Evolutionary conservation across 805 yeast species (phyloP), one percentile per base, ranked within the genome.

Genomic region (Candida ascalaphidarum): DNA sequence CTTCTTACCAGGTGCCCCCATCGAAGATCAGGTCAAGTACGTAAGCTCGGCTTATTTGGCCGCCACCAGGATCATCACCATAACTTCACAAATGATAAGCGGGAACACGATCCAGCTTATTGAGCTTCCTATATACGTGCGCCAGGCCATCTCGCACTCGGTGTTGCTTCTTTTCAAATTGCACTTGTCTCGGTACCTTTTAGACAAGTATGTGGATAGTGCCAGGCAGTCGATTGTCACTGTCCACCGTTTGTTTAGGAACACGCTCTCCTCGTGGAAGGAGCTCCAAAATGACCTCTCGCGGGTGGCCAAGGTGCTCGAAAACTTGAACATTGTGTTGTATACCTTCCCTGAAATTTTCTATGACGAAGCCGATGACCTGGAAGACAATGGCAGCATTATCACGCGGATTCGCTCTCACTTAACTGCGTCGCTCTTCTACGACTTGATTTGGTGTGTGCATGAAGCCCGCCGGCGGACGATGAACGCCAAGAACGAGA

Each of bases 211-310:
- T 46, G 74, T 84, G 23, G 94, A 85, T 44, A 80, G 94, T 17
- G 88, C 95, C 1, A 69, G 96, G 39, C 96, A 88, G 52, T 81
- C 94, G 4, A 82, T 88, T 43, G 96, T 88, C 10, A 88, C 96
- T 0, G 94, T 85, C 3, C 96, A 88, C 52, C 65, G 96, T 48
- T 58, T 86, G 25, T 83, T 75, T 50, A 68, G 96, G 53, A 88
- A 88, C 47, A 86, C 89, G 53, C 62, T 85, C 21, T 78, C 92
- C 3, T 88, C 94, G 5, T 88, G 96, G 96, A 78, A 82, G 38
- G 81, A 80, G 27, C 81, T 86, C 22, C 84, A 84, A 35, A 86
- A 84, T 55, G 96, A 88, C 54, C 81, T 88, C 18, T 79, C 94
- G 2, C 68, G 96, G 50, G 82, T 94, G 1, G 96, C 96, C 2